phyloP scores from a whole-genome alignment of 73 alveolate genomes.

The Paramecium primaurelia region DNA sequence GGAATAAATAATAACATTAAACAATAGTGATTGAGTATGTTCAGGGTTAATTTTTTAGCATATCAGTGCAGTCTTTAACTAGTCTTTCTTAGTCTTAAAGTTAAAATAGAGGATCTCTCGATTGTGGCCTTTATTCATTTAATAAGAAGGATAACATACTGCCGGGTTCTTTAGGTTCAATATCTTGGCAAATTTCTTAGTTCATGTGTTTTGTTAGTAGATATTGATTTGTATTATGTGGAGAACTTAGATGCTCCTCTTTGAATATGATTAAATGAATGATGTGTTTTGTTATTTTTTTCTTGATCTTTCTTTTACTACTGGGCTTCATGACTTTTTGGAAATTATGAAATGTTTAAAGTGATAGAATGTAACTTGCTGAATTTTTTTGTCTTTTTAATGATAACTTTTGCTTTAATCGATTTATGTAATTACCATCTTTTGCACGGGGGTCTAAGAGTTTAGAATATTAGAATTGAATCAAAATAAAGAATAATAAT shows the following conservation, averaged over 20 bases:
- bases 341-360: background rate
- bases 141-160: background rate
- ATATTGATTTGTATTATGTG: conserved; percentile 1
- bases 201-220: background rate
- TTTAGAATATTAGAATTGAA: background rate
- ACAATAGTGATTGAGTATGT: background rate
- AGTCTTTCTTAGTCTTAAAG: background rate
- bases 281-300: background rate
- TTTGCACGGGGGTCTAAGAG: background rate
- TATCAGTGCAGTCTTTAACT: background rate
- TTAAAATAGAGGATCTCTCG: background rate
- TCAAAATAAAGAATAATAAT: no score
- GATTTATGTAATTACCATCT: background rate
- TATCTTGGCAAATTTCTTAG: background rate
- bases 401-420: background rate
- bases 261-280: background rate
- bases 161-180: background rate
- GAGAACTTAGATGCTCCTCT: background rate
- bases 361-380: background rate
- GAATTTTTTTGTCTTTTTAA: background rate
- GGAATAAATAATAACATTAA: background rate
- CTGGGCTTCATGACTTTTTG: background rate
- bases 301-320: background rate
- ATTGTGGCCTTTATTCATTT: background rate
- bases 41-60: background rate